These are phyloP conservation scores for Xylaria scruposa DNA, from an alignment of 495 filamentous ascomycete genomes.

Conservation along the genomic window DNA sequence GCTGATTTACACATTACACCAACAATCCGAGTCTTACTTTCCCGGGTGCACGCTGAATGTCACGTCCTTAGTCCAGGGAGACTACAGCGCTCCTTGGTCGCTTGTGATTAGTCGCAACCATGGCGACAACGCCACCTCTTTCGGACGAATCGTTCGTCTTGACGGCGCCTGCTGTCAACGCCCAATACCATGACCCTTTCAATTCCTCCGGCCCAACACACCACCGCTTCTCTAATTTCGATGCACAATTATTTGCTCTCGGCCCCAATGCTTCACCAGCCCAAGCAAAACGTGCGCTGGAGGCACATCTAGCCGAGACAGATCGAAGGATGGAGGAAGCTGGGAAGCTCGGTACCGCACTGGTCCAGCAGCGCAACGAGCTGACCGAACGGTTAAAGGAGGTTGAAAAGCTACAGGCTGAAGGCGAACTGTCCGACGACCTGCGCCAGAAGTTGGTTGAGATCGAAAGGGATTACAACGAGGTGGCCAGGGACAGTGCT, in stretches of 20 bases:
- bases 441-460: slow-evolving; percentile 82
- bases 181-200: slow-evolving; percentile 55
- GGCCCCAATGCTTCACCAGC: slow-evolving; percentile 78
- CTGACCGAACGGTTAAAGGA: slow-evolving; percentile 82
- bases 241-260: slow-evolving; percentile 78
- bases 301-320: slow-evolving; percentile 90
- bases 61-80: slow-evolving; percentile 38
- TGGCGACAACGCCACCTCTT: slow-evolving; percentile 35
- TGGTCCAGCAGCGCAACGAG: slow-evolving; percentile 83
- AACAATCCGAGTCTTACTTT: slow-evolving; percentile 22
- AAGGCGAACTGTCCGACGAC: slow-evolving; percentile 83
- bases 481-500: slow-evolving; percentile 88
- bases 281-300: slow-evolving; percentile 85
- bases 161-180: slow-evolving; percentile 30
- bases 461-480: slow-evolving; percentile 93
- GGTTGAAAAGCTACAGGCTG: slow-evolving; percentile 78
- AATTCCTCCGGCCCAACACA: slow-evolving; percentile 53
- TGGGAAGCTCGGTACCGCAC: slow-evolving; percentile 81
- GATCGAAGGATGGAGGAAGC: slow-evolving; percentile 90
- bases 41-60: slow-evolving; percentile 40
- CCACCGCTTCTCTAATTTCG: slow-evolving; percentile 79
- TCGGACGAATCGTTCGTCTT: slow-evolving; percentile 22
- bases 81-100: slow-evolving; percentile 37
- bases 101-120: slow-evolving; percentile 29
- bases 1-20: slow-evolving; percentile 3